These are phyloP conservation scores for Nowakowskiella sp. DNA, from an alignment of 192 early-diverging fungal species.

Conservation along the genomic window DNA sequence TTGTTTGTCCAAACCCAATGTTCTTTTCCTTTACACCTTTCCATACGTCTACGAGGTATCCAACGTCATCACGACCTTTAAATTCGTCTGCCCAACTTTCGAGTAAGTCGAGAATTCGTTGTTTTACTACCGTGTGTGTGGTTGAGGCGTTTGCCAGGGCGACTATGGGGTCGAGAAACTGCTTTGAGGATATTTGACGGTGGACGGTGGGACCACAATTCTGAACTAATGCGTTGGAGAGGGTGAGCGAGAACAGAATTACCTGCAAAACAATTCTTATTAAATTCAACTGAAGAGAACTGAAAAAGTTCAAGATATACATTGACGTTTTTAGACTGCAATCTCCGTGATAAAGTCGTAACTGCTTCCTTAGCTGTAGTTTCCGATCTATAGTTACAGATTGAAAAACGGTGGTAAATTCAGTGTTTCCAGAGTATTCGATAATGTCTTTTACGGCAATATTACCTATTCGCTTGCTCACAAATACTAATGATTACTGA, in stretches of 20 bases:
- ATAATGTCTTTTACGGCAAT: conserved; percentile 10
- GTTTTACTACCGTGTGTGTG: conserved; percentile 72
- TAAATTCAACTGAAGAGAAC: too few relatives aligned
- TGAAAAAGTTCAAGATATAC: conserved; percentile 72
- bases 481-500: conserved; percentile 37
- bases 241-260: conserved; percentile 32
- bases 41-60: too few relatives aligned
- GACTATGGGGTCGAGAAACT: conserved; percentile 71
- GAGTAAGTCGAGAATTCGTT: conserved; percentile 75
- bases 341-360: conserved; percentile 6
- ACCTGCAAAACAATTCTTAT: conserved; percentile 10
- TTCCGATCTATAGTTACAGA: conserved; percentile 62
- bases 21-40: conserved; percentile 3
- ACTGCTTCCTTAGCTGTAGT: conserved; percentile 14
- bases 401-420: conserved; percentile 34
- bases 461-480: conserved; percentile 35
- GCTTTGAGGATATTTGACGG: conserved; percentile 77
- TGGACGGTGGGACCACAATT: conserved; percentile 76
- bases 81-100: conserved; percentile 88
- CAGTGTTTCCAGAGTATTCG: not conserved
- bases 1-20: conserved; percentile 3
- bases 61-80: conserved; percentile 22
- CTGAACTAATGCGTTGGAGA: conserved; percentile 84
- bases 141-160: conserved; percentile 62
- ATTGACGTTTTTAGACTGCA: conserved; percentile 56